Percentiles rank a stretch among this genome's conserved stretches.
Evolutionary conservation across 2,329 filamentous ascomycete genomes (phyloP).

Genomic region (Beauveria rudraprayagi): DNA sequence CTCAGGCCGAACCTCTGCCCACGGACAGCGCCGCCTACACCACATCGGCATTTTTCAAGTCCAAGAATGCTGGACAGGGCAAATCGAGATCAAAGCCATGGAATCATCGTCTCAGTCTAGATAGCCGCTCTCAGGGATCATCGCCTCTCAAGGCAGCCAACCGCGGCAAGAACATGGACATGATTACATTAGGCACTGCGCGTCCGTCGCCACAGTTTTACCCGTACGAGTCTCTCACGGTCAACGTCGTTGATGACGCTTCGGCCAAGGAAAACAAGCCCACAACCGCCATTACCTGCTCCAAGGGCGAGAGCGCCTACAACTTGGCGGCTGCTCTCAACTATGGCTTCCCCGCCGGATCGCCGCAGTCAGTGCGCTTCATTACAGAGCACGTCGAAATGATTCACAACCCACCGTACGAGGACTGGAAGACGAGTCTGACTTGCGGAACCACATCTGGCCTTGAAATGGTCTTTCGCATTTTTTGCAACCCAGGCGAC

Average conservation of each 20-base stretch:
- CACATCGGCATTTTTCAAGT: conserved; percentile 8
- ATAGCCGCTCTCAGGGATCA: conserved; percentile 5
- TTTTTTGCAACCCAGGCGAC: conserved; percentile 56
- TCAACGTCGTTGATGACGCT: conserved; percentile 9
- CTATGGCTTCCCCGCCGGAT: conserved; percentile 66
- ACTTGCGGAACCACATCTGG: conserved; percentile 60
- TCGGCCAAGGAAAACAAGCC: conserved; percentile 6
- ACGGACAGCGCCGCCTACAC: conserved; percentile 11
- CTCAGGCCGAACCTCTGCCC: conserved; percentile 9
- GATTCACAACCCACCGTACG: conserved; percentile 63
- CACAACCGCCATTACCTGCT: conserved; percentile 2
- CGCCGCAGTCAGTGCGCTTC: conserved; percentile 61
- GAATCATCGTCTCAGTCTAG: conserved; percentile 1
- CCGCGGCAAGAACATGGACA: conserved; percentile 7
- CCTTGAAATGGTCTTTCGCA: conserved; percentile 58
- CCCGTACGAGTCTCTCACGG: conserved; percentile 2
- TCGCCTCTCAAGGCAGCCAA: conserved; percentile 10
- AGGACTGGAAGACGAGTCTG: conserved; percentile 63
- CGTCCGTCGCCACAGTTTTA: conserved; percentile 11
- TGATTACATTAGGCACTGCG: conserved; percentile 9
- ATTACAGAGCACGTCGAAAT: conserved; percentile 70
- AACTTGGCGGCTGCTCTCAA: conserved; percentile 51
- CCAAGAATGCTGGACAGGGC: conserved; percentile 5
- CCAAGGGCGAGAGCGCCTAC: conserved; percentile 14
- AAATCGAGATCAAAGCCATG: conserved; percentile 4